These are phyloP conservation scores for Primulina eburnea DNA, from an alignment of 257 asterid genomes.

Conservation along the genomic window DNA sequence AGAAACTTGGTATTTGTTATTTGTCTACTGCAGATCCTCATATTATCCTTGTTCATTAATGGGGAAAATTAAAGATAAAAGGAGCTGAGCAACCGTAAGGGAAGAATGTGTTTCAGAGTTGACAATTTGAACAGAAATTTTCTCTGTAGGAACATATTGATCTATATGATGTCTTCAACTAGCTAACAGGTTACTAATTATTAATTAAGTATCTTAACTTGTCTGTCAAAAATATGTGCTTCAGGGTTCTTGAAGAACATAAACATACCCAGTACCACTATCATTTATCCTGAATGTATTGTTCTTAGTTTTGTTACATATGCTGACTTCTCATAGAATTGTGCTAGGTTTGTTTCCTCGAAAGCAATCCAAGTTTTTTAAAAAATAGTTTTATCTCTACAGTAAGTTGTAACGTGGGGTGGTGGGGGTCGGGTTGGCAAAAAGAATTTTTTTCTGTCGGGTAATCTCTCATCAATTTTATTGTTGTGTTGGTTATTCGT, in stretches of 20 bases:
- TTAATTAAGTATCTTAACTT: not conserved
- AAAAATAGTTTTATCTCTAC: slow-evolving; percentile 7
- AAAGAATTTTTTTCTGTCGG: not conserved
- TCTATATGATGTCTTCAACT: not conserved
- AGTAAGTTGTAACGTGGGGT: not conserved
- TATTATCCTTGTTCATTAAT: not conserved
- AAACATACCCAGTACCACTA: not conserved
- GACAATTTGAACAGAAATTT: not conserved
- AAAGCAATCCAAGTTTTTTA: slow-evolving; percentile 5
- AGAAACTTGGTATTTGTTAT: too few relatives aligned
- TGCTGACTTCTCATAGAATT: not conserved
- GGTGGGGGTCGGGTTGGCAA: not conserved
- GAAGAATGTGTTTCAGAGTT: not conserved
- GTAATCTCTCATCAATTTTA: not conserved
- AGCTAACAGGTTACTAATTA: not conserved
- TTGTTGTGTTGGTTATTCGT: not conserved
- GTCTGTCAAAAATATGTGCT: not conserved
- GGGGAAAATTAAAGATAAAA: not conserved
- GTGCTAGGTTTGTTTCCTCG: not conserved
- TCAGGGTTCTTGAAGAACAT: not conserved
- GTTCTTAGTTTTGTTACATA: not conserved
- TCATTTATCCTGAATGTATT: slow-evolving; percentile 1
- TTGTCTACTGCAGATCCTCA: too few relatives aligned
- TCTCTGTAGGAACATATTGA: not conserved
- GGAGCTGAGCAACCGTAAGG: not conserved